A percentile compares a stretch with the other conserved stretches of the same genome.
phyloP scores from a whole-genome alignment of 331 rosid genomes.

The Cucumis variabilis region DNA sequence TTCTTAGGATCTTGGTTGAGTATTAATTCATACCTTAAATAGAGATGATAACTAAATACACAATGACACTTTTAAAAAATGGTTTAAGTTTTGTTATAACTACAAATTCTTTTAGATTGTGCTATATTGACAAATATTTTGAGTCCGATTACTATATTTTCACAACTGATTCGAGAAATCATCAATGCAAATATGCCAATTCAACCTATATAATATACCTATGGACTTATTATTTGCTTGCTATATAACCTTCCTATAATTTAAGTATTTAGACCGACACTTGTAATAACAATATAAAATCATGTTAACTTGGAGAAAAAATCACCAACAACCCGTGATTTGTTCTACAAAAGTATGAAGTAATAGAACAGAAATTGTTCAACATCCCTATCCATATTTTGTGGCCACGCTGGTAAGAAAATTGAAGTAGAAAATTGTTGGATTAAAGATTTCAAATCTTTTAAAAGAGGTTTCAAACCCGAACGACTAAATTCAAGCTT shows the following conservation, averaged over 20 bases:
- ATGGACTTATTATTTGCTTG: background rate
- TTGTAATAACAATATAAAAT: background rate
- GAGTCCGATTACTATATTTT: too few relatives aligned
- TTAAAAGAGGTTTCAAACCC: too few relatives aligned
- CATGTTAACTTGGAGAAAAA: background rate
- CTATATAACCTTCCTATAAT: background rate
- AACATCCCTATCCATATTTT: background rate
- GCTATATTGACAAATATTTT: too few relatives aligned
- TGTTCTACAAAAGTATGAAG: background rate
- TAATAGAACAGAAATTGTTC: background rate
- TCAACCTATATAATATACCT: too few relatives aligned
- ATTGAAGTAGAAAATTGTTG: background rate
- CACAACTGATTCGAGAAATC: too few relatives aligned
- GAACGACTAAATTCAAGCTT: too few relatives aligned
- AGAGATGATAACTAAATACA: too few relatives aligned
- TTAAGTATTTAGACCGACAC: background rate
- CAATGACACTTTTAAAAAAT: too few relatives aligned
- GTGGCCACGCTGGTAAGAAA: background rate
- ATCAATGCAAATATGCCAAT: background rate
- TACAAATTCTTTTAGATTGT: too few relatives aligned
- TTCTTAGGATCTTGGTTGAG: background rate
- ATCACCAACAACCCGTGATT: background rate
- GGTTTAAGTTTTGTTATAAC: too few relatives aligned
- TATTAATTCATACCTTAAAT: too few relatives aligned
- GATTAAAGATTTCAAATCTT: too few relatives aligned